Evolutionary conservation across 78 protist species (phyloP).

Genomic region (Fonticula alba): DNA sequence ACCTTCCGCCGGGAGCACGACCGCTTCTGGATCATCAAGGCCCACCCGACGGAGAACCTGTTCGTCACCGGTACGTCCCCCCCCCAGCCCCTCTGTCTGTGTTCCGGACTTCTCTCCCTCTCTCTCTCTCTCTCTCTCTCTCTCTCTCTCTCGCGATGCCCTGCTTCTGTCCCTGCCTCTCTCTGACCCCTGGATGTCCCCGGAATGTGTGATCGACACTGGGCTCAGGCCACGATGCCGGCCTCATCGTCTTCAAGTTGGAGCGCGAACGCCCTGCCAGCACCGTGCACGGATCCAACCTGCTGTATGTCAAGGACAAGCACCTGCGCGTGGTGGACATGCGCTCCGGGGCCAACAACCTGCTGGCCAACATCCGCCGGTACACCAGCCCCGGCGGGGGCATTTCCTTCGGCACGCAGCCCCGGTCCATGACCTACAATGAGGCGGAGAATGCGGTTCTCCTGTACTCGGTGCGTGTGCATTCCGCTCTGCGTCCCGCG

Average conservation of each 20-base stretch:
- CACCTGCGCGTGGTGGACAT: slow-evolving; percentile 49
- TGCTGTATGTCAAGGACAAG: slow-evolving; percentile 62
- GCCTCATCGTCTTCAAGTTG: slow-evolving; percentile 78
- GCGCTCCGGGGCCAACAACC: slow-evolving; percentile 9
- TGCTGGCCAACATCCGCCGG: slow-evolving; percentile 17
- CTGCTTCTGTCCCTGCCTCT: neutral
- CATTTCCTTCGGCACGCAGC: slow-evolving; percentile 2
- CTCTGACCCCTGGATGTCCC: neutral
- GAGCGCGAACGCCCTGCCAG: slow-evolving; percentile 84
- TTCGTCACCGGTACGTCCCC: slow-evolving; percentile 95
- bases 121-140: neutral
- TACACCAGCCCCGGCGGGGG: neutral
- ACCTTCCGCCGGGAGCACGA: slow-evolving; percentile 82
- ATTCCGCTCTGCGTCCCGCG: no score
- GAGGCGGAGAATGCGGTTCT: slow-evolving; percentile 53
- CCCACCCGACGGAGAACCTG: slow-evolving; percentile 64
- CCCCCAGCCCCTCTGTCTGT: no score
- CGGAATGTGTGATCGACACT: no score
- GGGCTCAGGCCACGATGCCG: slow-evolving; percentile 92
- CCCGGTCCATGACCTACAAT: slow-evolving; percentile 42
- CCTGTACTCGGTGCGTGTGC: no score
- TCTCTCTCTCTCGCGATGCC: neutral
- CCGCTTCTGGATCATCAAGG: slow-evolving; percentile 89
- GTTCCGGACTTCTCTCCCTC: neutral
- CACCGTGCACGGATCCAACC: slow-evolving; percentile 23